Conservation (phyloP, 352 stramenopile genomes). For the Paralagenidium karlingii region DNA sequence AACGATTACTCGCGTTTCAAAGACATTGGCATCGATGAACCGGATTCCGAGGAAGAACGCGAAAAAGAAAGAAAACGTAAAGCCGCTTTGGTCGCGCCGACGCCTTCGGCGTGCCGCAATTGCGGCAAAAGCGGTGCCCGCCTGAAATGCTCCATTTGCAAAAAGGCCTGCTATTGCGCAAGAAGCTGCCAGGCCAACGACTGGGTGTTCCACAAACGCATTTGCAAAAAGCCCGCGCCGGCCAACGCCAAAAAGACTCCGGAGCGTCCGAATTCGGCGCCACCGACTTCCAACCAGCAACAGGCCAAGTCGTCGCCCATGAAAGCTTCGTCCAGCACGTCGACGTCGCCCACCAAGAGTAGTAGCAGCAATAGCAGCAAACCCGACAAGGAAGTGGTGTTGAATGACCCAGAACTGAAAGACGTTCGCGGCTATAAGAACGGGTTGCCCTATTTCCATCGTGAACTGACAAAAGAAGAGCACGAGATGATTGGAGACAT, state of each 20-base stretch:
- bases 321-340: not conserved
- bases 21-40: slow-evolving; percentile 28
- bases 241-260: slow-evolving; percentile 23
- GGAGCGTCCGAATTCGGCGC: slow-evolving; percentile 12
- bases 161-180: slow-evolving; percentile 75
- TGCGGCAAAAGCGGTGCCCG: slow-evolving; percentile 63
- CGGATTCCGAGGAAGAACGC: slow-evolving; percentile 19
- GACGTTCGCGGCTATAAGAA: slow-evolving; percentile 77
- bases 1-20: slow-evolving; percentile 85
- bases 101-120: slow-evolving; percentile 35
- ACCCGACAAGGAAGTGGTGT: slow-evolving; percentile 27
- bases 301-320: not conserved
- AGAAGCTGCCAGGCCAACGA: slow-evolving; percentile 70
- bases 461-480: slow-evolving; percentile 92
- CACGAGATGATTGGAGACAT: slow-evolving; percentile 96
- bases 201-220: slow-evolving; percentile 80
- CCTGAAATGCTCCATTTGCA: slow-evolving; percentile 81
- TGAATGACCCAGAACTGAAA: slow-evolving; percentile 52
- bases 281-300: slow-evolving; percentile 6
- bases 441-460: slow-evolving; percentile 92
- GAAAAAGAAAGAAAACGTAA: slow-evolving; percentile 7
- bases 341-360: slow-evolving; percentile 6
- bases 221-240: slow-evolving; percentile 71
- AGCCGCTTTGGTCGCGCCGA: slow-evolving; percentile 1
- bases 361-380: slow-evolving; percentile 6